A percentile compares a stretch with the other conserved stretches of the same genome.
phyloP scores from a whole-genome alignment of 106 monocot species.

The Dendrobium nobile region DNA sequence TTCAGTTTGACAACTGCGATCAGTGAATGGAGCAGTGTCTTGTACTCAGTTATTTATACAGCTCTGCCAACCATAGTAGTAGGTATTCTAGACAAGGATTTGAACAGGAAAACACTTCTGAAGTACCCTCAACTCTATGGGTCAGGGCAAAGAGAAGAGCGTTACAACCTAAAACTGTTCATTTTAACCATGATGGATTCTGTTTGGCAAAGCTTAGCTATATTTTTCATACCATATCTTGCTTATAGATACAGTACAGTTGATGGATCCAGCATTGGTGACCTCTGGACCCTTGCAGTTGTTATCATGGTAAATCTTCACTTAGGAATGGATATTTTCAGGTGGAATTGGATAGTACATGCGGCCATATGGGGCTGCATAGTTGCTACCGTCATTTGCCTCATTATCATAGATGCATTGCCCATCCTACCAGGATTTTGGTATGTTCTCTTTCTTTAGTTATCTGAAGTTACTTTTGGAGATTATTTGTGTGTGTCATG shows the following conservation, averaged over 20 bases:
- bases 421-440: slow-evolving; percentile 47
- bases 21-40: slow-evolving; percentile 78
- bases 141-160: slow-evolving; percentile 78
- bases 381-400: slow-evolving; percentile 36
- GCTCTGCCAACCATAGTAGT: slow-evolving; percentile 88
- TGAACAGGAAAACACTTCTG: slow-evolving; percentile 66
- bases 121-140: slow-evolving; percentile 79
- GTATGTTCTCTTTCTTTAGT: slow-evolving; percentile 18
- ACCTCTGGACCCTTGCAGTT: slow-evolving; percentile 66
- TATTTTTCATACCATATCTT: slow-evolving; percentile 79
- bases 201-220: slow-evolving; percentile 70
- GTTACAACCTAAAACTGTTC: slow-evolving; percentile 81
- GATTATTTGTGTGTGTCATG: neutral
- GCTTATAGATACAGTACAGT: slow-evolving; percentile 55
- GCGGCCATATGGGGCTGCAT: slow-evolving; percentile 75
- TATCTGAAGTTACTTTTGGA: neutral
- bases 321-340: slow-evolving; percentile 74
- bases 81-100: slow-evolving; percentile 84
- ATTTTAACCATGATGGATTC: slow-evolving; percentile 67
- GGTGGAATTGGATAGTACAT: slow-evolving; percentile 91
- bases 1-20: slow-evolving; percentile 77
- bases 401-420: slow-evolving; percentile 46
- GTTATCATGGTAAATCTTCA: slow-evolving; percentile 87
- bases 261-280: slow-evolving; percentile 70
- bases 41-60: slow-evolving; percentile 87